Evolutionary conservation across 169 alveolate species (phyloP).

Genomic region (Eimeria brunetti): DNA sequence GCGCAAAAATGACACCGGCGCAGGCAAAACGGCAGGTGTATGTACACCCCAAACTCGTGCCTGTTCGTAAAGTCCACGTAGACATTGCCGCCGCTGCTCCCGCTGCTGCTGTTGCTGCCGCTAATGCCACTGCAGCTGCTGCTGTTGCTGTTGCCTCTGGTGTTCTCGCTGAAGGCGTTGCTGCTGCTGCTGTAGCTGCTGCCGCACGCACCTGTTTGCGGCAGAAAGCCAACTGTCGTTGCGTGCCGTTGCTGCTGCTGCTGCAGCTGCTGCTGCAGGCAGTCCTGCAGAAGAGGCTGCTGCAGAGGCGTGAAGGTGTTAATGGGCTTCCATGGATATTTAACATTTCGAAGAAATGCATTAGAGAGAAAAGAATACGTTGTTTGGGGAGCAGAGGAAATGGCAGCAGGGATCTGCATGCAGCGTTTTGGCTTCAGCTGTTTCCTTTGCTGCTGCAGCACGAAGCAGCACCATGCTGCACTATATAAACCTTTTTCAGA

Average conservation of each 20-base stretch:
- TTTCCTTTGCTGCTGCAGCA: background rate
- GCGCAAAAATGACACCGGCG: conserved; percentile 61
- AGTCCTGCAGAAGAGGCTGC: background rate
- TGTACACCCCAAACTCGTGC: conserved; percentile 28
- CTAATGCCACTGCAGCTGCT: background rate
- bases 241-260: background rate
- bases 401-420: too few species aligned
- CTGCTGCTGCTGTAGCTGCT: conserved; percentile 15
- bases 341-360: background rate
- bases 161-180: background rate
- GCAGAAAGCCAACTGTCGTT: background rate
- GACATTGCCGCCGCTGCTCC: conserved; percentile 2
- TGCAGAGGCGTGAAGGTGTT: background rate
- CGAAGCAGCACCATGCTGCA: background rate
- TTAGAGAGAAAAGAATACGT: background rate
- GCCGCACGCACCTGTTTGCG: background rate
- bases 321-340: background rate
- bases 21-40: conserved; percentile 57
- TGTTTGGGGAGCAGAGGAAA: background rate
- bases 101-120: conserved; percentile 19
- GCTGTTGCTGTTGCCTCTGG: background rate
- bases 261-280: background rate
- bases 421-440: background rate
- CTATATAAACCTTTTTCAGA: background rate
- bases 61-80: background rate